Conservation (phyloP, 202 grass and related monocot genomes). For the Bolboschoenoplectus hybrid region DNA sequence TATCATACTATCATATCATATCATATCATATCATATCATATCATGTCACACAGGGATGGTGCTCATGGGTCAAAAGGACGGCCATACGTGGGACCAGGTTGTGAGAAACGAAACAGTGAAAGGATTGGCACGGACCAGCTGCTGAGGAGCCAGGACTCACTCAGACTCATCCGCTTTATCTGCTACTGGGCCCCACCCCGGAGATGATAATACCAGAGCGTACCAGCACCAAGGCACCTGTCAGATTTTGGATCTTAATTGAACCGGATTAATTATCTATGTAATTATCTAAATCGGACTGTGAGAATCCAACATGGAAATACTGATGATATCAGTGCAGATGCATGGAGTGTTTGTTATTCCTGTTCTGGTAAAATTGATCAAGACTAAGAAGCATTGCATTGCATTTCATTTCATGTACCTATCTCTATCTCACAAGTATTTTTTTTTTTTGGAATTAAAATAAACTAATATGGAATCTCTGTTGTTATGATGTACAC, state of each 20-base stretch:
- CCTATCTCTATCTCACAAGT: no score
- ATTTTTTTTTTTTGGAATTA: no score
- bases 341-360: background rate
- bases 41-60: background rate
- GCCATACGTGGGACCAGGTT: background rate
- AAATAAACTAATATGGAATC: background rate
- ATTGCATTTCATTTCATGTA: no score
- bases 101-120: background rate
- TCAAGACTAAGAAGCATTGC: no score
- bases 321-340: no score
- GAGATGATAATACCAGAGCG: background rate
- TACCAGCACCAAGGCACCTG: background rate
- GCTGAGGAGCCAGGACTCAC: background rate
- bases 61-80: background rate
- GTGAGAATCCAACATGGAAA: no score
- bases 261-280: no score
- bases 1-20: background rate
- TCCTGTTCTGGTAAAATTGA: background rate
- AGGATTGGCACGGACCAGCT: background rate
- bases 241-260: no score
- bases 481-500: background rate
- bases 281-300: no score
- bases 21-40: background rate
- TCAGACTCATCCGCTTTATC: slow-evolving; percentile 13
- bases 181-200: background rate